phyloP scores from a whole-genome alignment of 768 basidiomycete genomes.

The Lepiota subincarnata region DNA sequence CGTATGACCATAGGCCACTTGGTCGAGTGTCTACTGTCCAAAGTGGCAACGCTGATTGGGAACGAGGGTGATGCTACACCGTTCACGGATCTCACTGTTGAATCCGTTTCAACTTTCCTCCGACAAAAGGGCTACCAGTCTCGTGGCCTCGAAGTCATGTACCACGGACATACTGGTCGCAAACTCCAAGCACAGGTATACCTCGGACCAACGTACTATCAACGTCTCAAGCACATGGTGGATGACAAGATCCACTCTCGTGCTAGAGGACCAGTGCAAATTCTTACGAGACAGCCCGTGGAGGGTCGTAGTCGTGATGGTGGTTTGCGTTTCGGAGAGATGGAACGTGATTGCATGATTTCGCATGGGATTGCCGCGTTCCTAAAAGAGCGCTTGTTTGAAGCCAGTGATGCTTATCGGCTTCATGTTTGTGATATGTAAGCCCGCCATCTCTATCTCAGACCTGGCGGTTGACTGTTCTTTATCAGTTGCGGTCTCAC shows the following conservation, averaged over 20 bases:
- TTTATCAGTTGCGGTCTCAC: constrained; percentile 81
- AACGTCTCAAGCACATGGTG: constrained; percentile 99
- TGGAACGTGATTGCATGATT: constrained; percentile 99
- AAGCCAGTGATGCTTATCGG: constrained; percentile 89
- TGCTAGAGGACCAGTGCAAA: constrained; percentile 96
- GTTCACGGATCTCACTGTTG: constrained; percentile 96
- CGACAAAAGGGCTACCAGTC: constrained; percentile 92
- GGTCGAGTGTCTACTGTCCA: constrained; percentile 95
- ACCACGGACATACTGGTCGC: constrained; percentile 96
- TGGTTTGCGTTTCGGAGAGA: constrained; percentile 99
- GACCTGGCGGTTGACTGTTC: constrained; percentile 13
- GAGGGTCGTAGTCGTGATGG: constrained; percentile 99
- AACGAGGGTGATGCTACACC: constrained; percentile 99
- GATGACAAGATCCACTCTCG: constrained; percentile 99
- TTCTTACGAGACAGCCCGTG: constrained; percentile 94
- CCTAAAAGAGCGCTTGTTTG: constrained; percentile 95
- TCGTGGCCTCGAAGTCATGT: constrained; percentile 97
- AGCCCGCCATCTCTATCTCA: constrained; percentile 27
- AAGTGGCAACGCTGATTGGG: constrained; percentile 93
- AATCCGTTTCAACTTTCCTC: constrained; percentile 92
- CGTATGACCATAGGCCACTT: constrained; percentile 99
- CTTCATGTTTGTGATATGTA: constrained; percentile 96
- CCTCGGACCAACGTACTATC: constrained; percentile 98
- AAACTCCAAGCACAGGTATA: constrained; percentile 98
- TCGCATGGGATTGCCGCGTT: constrained; percentile 98